These are phyloP conservation scores for Terfezia claveryi DNA, from an alignment of 495 filamentous ascomycete species.

Conservation along the genomic window DNA sequence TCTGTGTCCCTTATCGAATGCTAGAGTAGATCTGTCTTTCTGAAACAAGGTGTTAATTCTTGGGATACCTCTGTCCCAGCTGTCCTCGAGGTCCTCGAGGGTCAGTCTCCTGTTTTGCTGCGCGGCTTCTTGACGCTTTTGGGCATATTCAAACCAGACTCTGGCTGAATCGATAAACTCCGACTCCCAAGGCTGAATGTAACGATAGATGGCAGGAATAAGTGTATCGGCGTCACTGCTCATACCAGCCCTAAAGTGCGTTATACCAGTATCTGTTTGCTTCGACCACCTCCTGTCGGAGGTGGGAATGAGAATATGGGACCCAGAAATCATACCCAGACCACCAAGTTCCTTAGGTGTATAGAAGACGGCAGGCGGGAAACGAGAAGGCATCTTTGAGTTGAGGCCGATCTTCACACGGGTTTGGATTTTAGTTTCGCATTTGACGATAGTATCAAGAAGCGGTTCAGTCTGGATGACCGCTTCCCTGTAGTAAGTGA, in stretches of 20 bases:
- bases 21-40: slow-evolving; percentile 91
- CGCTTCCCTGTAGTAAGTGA: slow-evolving; percentile 97
- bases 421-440: slow-evolving; percentile 98
- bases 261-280: slow-evolving; percentile 92
- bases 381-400: slow-evolving; percentile 99
- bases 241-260: slow-evolving; percentile 96
- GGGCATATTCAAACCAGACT: slow-evolving; percentile 98
- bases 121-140: slow-evolving; percentile 91
- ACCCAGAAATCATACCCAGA: slow-evolving; percentile 96
- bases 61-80: slow-evolving; percentile 94
- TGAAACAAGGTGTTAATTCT: slow-evolving; percentile 99
- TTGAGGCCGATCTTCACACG: slow-evolving; percentile 97
- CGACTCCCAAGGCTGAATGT: slow-evolving; percentile 98
- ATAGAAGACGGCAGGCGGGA: slow-evolving; percentile 97
- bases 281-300: slow-evolving; percentile 97
- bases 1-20: slow-evolving; percentile 97
- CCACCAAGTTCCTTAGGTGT: slow-evolving; percentile 97
- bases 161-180: slow-evolving; percentile 98
- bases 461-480: slow-evolving; percentile 93
- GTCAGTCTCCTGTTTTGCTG: slow-evolving; percentile 92
- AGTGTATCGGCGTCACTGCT: slow-evolving; percentile 94
- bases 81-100: slow-evolving; percentile 92
- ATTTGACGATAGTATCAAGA: slow-evolving; percentile 96
- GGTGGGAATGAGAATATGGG: slow-evolving; percentile 92
- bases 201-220: slow-evolving; percentile 97